Conservation (phyloP, 345 rosid species). For the Acer negundo region DNA sequence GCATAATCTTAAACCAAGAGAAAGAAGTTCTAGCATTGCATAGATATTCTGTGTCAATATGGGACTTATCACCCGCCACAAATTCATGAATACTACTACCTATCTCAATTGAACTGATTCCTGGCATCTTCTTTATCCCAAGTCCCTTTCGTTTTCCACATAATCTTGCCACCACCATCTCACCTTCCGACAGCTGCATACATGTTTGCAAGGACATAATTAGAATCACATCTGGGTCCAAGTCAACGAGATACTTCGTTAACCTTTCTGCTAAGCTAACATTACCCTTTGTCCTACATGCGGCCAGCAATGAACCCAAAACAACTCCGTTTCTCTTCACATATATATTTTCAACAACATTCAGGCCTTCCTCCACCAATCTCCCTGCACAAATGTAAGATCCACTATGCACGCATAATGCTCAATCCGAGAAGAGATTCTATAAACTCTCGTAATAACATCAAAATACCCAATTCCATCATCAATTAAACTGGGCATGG, state of each 20-base stretch:
- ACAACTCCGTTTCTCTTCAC: conserved; percentile 79
- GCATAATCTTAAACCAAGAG: conserved; percentile 35
- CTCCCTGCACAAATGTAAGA: conserved; percentile 84
- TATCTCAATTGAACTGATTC: conserved; percentile 72
- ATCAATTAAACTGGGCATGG: conserved; percentile 62
- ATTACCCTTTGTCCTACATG: conserved; percentile 59
- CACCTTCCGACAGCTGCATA: conserved; percentile 73
- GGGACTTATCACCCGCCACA: conserved; percentile 65
- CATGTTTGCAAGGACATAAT: conserved; percentile 66
- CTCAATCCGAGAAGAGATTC: conserved; percentile 65
- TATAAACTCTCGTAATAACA: conserved; percentile 47
- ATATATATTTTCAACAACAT: conserved; percentile 58
- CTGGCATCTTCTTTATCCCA: conserved; percentile 73
- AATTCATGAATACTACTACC: conserved; percentile 59
- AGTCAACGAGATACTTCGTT: conserved; percentile 41
- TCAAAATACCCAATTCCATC: conserved; percentile 60
- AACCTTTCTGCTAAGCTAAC: conserved; percentile 58
- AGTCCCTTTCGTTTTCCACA: conserved; percentile 68
- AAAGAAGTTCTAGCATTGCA: conserved; percentile 48
- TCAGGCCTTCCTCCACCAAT: conserved; percentile 60
- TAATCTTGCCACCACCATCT: conserved; percentile 70
- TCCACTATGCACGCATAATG: conserved; percentile 91
- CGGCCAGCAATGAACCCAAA: conserved; percentile 77
- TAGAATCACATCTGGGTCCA: conserved; percentile 57
- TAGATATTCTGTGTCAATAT: conserved; percentile 46